Evolutionary conservation across 208 protist genomes (phyloP).

Genomic region (Novymonas esmeraldas): DNA sequence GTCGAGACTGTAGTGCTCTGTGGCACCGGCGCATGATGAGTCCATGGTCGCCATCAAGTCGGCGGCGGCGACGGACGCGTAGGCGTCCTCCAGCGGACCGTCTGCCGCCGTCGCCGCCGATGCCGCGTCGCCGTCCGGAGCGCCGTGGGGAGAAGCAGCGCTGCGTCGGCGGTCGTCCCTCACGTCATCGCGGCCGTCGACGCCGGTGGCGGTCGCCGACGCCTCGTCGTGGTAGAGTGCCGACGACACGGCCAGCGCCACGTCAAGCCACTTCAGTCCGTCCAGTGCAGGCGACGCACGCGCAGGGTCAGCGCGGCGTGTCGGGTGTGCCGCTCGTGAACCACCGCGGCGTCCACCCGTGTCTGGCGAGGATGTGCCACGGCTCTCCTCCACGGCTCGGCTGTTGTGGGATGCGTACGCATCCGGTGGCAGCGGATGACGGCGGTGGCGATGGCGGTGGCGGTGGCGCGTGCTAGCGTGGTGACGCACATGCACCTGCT

Average conservation of each 20-base stretch:
- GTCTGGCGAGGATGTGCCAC: no score
- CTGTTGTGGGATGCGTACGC: no score
- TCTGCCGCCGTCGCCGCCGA: no score
- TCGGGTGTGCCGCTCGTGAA: no score
- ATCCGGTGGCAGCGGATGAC: not conserved
- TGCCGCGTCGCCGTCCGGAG: not conserved
- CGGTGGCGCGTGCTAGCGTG: not conserved
- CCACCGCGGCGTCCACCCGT: not conserved
- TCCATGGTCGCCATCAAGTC: conserved; percentile 22
- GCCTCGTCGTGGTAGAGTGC: conserved; percentile 32
- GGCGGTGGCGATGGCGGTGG: not conserved
- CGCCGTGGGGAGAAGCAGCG: not conserved
- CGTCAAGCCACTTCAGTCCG: conserved; percentile 6
- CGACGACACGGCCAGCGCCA: conserved; percentile 16
- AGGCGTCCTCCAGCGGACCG: conserved; percentile 28
- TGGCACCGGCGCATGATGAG: not conserved
- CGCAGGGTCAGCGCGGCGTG: no score
- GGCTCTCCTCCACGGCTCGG: no score
- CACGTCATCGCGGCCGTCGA: not conserved
- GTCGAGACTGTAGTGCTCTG: not conserved
- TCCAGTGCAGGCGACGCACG: not conserved
- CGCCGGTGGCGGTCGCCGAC: not conserved
- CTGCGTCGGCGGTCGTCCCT: not conserved
- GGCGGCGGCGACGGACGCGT: conserved; percentile 6
- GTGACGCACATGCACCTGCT: no score